Evolutionary conservation across 495 filamentous ascomycete species (phyloP).

Genomic region (Trichocladium antarcticum): DNA sequence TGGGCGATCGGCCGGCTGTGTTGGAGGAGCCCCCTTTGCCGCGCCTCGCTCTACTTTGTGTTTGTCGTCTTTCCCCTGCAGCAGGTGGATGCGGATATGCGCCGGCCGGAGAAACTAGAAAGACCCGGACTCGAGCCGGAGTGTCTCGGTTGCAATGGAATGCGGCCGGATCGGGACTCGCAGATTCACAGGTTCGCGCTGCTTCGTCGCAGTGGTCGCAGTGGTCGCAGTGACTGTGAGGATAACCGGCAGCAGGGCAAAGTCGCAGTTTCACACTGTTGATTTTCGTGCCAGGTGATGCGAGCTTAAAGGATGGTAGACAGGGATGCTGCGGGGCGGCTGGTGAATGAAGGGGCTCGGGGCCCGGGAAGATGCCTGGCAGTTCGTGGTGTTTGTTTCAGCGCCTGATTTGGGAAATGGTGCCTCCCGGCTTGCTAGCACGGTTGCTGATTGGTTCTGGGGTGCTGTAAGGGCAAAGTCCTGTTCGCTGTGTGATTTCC

Average conservation of each 20-base stretch:
- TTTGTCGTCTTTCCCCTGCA: not conserved
- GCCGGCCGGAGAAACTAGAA: not conserved
- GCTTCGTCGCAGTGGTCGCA: too few species aligned
- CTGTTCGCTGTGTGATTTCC: too few species aligned
- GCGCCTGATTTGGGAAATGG: constrained; percentile 13
- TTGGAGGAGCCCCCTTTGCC: not conserved
- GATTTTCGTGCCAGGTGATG: too few species aligned
- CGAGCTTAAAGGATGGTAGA: constrained; percentile 18
- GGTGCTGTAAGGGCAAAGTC: too few species aligned
- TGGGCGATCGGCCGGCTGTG: constrained; percentile 8
- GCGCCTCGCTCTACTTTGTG: not conserved
- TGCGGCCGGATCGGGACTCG: not conserved
- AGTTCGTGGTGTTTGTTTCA: constrained; percentile 25
- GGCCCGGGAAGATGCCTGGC: constrained; percentile 17
- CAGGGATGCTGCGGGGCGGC: constrained; percentile 15
- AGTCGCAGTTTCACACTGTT: constrained; percentile 22
- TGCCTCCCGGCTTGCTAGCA: constrained; percentile 6
- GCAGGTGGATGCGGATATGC: too few species aligned
- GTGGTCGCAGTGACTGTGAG: too few species aligned
- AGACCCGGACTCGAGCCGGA: not conserved
- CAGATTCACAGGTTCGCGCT: not conserved
- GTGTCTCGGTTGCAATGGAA: not conserved
- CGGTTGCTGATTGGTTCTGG: constrained; percentile 18
- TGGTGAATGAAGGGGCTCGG: constrained; percentile 25
- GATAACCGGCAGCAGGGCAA: constrained; percentile 18